Conservation (phyloP, 148 eudicot genomes). For the Chenopodium suecicum region DNA sequence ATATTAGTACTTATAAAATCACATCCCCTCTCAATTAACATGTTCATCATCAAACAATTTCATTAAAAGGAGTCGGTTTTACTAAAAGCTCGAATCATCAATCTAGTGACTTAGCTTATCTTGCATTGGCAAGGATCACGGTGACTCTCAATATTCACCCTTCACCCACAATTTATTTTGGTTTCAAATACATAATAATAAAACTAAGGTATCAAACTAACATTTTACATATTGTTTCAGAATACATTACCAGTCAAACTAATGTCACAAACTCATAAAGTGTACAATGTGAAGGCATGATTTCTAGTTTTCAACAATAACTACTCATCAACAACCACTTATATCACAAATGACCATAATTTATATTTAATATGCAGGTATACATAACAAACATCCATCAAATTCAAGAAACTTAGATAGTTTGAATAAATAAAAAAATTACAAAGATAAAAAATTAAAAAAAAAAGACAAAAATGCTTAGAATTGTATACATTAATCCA, state of each 20-base stretch:
- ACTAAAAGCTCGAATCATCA: not conserved
- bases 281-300: not conserved
- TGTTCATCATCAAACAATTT: no score
- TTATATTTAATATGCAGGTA: not conserved
- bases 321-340: not conserved
- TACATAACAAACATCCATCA: not conserved
- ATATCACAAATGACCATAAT: not conserved
- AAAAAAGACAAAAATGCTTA: no score
- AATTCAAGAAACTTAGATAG: not conserved
- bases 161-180: not conserved
- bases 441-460: not conserved
- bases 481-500: no score
- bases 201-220: no score
- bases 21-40: no score
- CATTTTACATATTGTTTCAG: no score
- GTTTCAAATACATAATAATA: no score
- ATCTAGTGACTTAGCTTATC: not conserved
- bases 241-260: no score
- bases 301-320: no score
- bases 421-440: no score
- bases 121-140: not conserved
- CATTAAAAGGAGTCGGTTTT: not conserved
- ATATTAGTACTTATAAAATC: no score
- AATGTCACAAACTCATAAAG: not conserved
- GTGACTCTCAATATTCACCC: not conserved